Evolutionary conservation across 495 filamentous ascomycete species (phyloP).

Genomic region (Paragyromitra xinjiangensis): DNA sequence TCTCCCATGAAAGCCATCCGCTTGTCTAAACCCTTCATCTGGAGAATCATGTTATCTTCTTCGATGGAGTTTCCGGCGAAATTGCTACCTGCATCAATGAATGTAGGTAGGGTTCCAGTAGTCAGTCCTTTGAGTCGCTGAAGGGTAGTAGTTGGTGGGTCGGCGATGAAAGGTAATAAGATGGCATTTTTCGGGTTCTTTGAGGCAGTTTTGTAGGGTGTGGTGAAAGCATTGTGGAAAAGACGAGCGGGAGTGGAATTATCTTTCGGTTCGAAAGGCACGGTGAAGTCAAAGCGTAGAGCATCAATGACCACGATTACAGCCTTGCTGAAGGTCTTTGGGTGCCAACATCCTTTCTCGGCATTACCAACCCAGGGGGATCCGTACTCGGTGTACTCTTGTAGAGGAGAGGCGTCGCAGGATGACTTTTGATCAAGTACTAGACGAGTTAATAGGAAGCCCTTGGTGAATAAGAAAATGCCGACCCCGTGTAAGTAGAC

Average conservation of each 20-base stretch:
- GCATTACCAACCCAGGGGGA: constrained; percentile 47
- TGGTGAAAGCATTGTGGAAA: constrained; percentile 86
- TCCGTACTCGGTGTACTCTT: constrained; percentile 57
- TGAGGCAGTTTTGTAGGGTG: constrained; percentile 82
- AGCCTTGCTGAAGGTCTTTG: constrained; percentile 88
- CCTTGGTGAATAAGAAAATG: constrained; percentile 91
- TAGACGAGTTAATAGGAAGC: constrained; percentile 93
- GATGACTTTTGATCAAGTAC: constrained; percentile 88
- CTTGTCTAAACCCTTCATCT: constrained; percentile 80
- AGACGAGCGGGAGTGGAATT: constrained; percentile 67
- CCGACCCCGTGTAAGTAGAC: constrained; percentile 77
- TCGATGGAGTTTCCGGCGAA: constrained; percentile 97
- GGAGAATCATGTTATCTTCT: constrained; percentile 91
- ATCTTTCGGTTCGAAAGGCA: constrained; percentile 71
- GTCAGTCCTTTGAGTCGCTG: constrained; percentile 93
- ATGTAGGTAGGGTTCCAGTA: constrained; percentile 93
- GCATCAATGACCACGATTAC: constrained; percentile 93
- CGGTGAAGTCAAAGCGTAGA: constrained; percentile 93
- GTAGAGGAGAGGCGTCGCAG: constrained; percentile 75
- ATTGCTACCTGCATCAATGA: constrained; percentile 91
- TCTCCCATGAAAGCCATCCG: constrained; percentile 92
- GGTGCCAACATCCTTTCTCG: constrained; percentile 89
- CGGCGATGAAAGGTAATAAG: constrained; percentile 93
- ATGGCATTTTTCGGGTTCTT: constrained; percentile 81
- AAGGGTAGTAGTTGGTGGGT: constrained; percentile 91